phyloP scores from a whole-genome alignment of 2,329 filamentous ascomycete species.

The Cytospora leucostoma region DNA sequence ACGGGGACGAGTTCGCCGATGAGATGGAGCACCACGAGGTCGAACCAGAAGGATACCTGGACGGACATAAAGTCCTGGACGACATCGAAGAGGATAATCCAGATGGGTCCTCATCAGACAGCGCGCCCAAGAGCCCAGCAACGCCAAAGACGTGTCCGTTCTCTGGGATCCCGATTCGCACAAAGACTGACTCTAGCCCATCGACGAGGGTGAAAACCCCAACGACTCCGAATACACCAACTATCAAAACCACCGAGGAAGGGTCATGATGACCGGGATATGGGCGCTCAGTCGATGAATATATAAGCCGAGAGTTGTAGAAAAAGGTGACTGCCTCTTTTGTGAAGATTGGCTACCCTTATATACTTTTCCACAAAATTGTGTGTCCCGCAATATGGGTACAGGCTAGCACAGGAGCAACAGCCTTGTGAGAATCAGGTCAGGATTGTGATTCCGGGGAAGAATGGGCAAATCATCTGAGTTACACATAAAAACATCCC shows the following conservation, averaged over 20 bases:
- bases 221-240: neutral
- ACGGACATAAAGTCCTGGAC: slow-evolving; percentile 61
- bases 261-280: neutral
- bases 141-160: slow-evolving; percentile 25
- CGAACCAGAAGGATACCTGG: slow-evolving; percentile 64
- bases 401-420: too few species aligned
- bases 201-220: slow-evolving; percentile 21
- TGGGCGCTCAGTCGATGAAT: neutral
- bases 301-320: neutral
- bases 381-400: too few species aligned
- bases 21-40: slow-evolving; percentile 50
- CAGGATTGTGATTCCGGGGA: too few species aligned
- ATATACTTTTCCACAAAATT: too few species aligned
- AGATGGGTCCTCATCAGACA: slow-evolving; percentile 20
- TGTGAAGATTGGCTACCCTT: too few species aligned
- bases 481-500: too few species aligned
- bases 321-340: too few species aligned
- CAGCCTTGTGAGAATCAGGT: too few species aligned
- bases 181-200: slow-evolving; percentile 24
- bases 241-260: neutral
- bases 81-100: slow-evolving; percentile 39
- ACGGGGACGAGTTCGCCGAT: slow-evolving; percentile 62
- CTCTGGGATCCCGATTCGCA: slow-evolving; percentile 23
- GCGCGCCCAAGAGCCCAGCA: slow-evolving; percentile 16
- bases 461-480: too few species aligned